A percentile compares a stretch with the other conserved stretches of the same genome.
These are phyloP conservation scores for Castanea mollissima DNA, from an alignment of 306 rosid species.

Conservation along the genomic window DNA sequence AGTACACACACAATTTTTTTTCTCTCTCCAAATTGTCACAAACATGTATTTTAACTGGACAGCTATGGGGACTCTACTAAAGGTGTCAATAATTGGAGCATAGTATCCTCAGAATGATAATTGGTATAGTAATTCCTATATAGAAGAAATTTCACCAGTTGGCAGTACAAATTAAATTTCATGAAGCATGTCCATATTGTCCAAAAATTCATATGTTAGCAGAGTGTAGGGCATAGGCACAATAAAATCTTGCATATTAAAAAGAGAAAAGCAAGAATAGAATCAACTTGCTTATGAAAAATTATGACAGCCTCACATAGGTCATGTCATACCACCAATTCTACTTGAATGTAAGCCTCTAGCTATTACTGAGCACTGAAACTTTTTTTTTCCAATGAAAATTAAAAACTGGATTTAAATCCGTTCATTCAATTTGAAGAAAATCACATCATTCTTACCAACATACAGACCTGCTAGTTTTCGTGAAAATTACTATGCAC, in stretches of 20 bases:
- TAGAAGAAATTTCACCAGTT: neutral
- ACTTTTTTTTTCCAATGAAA: neutral
- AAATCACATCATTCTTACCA: neutral
- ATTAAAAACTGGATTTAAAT: neutral
- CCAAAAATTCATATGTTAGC: neutral
- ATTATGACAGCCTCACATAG: neutral
- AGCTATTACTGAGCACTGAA: neutral
- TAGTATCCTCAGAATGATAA: neutral
- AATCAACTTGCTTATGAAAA: neutral
- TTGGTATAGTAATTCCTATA: neutral
- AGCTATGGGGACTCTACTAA: neutral
- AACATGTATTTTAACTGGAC: neutral
- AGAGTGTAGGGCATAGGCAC: neutral
- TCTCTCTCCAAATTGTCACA: no score
- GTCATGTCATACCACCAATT: neutral
- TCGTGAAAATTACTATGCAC: neutral
- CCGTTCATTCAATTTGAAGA: neutral
- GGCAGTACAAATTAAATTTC: neutral
- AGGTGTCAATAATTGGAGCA: neutral
- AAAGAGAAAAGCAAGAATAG: neutral
- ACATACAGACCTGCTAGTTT: neutral
- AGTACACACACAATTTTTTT: no score
- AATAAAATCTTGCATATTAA: neutral
- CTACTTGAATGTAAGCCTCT: neutral
- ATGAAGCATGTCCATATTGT: neutral